These are phyloP conservation scores for Crotalaria pallida DNA, from an alignment of 306 rosid species.

Conservation along the genomic window DNA sequence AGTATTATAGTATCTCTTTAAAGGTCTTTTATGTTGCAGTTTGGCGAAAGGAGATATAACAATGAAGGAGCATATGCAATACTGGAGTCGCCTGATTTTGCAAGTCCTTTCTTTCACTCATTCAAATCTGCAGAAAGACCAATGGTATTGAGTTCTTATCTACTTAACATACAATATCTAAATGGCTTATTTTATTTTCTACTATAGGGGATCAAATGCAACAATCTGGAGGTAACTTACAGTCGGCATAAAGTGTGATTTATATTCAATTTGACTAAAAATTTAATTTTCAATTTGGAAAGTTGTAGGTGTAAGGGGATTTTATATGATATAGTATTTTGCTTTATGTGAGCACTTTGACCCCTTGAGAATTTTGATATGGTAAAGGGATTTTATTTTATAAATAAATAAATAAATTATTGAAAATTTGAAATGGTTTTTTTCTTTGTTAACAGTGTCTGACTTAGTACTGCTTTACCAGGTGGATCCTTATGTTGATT, in stretches of 20 bases:
- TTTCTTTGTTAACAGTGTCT: neutral
- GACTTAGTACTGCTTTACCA: conserved; percentile 30
- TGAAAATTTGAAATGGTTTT: neutral
- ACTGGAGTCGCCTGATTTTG: conserved; percentile 65
- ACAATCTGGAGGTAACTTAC: neutral
- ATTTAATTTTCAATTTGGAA: neutral
- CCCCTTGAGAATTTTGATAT: neutral
- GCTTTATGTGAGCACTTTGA: neutral
- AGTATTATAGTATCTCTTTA: conserved; percentile 19
- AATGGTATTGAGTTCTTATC: conserved; percentile 39
- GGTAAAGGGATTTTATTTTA: neutral
- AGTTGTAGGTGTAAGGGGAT: neutral
- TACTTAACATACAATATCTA: neutral
- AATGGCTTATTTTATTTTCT: conserved; percentile 1
- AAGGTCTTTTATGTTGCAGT: conserved; percentile 44
- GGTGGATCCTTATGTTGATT: conserved; percentile 50
- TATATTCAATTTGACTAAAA: neutral
- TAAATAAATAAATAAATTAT: neutral
- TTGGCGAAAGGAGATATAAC: conserved; percentile 53
- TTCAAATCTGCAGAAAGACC: conserved; percentile 66
- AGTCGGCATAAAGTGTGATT: neutral
- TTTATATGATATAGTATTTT: neutral
- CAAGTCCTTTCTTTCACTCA: conserved; percentile 63
- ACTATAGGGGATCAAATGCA: neutral
- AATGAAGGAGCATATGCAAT: conserved; percentile 83